Base-by-base conservation (phyloP, 352 stramenopile species). In the Peronospora farinosa region DNA sequence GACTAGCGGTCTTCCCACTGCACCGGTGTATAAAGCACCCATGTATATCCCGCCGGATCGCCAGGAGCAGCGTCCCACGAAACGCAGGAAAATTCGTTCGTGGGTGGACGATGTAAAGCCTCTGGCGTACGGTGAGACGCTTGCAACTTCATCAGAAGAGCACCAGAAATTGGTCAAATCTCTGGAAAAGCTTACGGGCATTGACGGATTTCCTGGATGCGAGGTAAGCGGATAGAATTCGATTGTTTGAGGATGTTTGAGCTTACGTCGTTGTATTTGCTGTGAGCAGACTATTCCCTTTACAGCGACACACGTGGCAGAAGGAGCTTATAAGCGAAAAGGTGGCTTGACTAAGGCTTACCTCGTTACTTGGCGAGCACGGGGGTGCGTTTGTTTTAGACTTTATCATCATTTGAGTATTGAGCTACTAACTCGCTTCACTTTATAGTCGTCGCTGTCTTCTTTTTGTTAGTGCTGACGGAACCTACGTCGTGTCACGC, bases 1-100 rank as follows among this genome's bases (percentile, higher is more conserved):
- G 19, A 50, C 57, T 2, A 47, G 52, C 9, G 46, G 56, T 6
- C 57, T 72, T 10, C 54, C 67, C 2, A 64, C 57, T 7, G 53
- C 59, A 47, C 80, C 80, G 3, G 70, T 72, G 27, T 92, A 90
- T 58, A 86, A 79, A 52, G 64, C 83, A 7, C 74, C 80, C 9
- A 66, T 85, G 41, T 85, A 90, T 53, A 86, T 81, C 47, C 77
- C 74, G 17, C 74, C 79, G 16, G 60, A 81, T 50, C 76, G 69
- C 6, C 63, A 75, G 32, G 71, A 85, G 2, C 54, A 71, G 17
- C 76, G 76, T 16, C 67, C 74, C 16, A 52, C 78, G 0, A 94
- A 94, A 60, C 78, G 80, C 25, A 80, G 83, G 27, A 94, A 94
- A 72, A 90, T 94, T 38, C 80, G 83, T 9, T 87, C 83, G 38